Percentiles rank a stretch among this genome's conserved stretches.
Evolutionary conservation across 1,284 basidiomycete genomes (phyloP).

Genomic region (Anthracocystis setariae): DNA sequence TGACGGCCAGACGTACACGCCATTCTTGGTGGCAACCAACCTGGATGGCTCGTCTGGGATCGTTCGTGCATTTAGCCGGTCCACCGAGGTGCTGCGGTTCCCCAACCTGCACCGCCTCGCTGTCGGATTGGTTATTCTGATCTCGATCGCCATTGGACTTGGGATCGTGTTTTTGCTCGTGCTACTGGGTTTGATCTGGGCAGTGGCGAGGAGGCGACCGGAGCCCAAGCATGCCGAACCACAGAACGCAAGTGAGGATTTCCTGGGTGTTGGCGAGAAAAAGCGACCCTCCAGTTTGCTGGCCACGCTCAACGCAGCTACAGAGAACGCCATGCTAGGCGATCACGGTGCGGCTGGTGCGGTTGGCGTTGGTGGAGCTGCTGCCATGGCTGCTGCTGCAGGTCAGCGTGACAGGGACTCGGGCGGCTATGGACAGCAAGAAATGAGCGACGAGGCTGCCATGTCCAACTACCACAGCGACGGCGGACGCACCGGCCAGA

Average conservation of each 20-base stretch:
- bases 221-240: conserved; percentile 44
- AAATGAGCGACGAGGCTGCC: conserved; percentile 63
- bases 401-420: conserved; percentile 70
- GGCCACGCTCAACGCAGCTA: conserved; percentile 69
- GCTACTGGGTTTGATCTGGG: conserved; percentile 87
- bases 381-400: conserved; percentile 40
- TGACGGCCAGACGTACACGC: conserved; percentile 84
- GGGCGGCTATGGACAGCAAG: conserved; percentile 19
- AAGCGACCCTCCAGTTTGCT: conserved; percentile 58
- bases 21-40: conserved; percentile 81
- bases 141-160: conserved; percentile 94
- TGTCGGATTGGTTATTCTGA: conserved; percentile 90
- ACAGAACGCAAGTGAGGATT: conserved; percentile 51
- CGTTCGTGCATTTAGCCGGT: conserved; percentile 77
- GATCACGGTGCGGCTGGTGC: conserved; percentile 74
- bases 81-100: conserved; percentile 71
- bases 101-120: conserved; percentile 72
- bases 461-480: conserved; percentile 66
- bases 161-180: conserved; percentile 92
- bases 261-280: conserved; percentile 52
- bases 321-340: conserved; percentile 86
- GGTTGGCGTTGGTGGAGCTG: conserved; percentile 34
- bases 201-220: conserved; percentile 77
- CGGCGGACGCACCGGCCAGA: conserved; percentile 41
- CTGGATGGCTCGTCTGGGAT: conserved; percentile 77